Conservation (phyloP, 164 flowering plant species). For the Sedum album region DNA sequence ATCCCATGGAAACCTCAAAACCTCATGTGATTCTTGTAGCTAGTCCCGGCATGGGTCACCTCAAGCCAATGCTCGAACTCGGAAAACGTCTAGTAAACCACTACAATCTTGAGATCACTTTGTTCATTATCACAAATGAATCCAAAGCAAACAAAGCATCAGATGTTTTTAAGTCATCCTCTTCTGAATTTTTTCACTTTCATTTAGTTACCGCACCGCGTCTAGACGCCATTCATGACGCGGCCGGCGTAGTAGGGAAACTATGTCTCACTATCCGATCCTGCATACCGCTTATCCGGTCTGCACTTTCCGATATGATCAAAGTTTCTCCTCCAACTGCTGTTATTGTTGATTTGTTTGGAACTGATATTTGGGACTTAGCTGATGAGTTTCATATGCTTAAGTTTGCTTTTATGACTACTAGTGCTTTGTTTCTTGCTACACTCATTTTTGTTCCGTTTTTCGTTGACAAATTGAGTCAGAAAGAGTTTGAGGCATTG, state of each 20-base stretch:
- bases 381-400: no score
- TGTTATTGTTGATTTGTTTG: no score
- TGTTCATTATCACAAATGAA: neutral
- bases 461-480: constrained; percentile 15
- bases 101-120: no score
- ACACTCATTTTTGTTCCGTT: constrained; percentile 16
- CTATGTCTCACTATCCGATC: neutral
- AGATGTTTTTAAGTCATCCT: neutral
- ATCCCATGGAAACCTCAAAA: neutral
- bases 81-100: constrained; percentile 16
- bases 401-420: constrained; percentile 22
- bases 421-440: constrained; percentile 25
- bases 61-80: constrained; percentile 16
- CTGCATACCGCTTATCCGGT: neutral
- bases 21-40: constrained; percentile 14
- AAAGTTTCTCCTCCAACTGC: constrained; percentile 24
- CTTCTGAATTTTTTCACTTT: no score
- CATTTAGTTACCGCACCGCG: constrained; percentile 16
- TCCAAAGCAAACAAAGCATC: constrained; percentile 2
- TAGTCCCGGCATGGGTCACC: no score
- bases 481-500: constrained; percentile 13
- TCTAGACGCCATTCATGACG: constrained; percentile 12
- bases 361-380: no score
- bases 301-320: constrained; percentile 11
- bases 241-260: constrained; percentile 6